Conservation (phyloP, 1,284 basidiomycete species). For the Cryptococcus hybrid region DNA sequence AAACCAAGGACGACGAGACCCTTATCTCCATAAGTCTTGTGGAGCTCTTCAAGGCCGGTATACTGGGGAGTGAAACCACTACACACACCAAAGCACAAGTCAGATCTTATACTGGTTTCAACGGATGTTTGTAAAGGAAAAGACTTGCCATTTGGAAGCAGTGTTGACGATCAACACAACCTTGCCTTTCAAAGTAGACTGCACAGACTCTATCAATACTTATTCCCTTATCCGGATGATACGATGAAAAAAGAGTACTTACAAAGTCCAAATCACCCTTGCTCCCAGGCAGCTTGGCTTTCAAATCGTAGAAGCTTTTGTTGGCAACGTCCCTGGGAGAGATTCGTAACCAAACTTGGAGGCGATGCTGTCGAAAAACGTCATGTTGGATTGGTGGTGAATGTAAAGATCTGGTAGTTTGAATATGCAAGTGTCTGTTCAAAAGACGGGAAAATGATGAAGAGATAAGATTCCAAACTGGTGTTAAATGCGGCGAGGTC, state of each 20-base stretch:
- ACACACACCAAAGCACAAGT: neutral
- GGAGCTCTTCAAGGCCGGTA: conserved; percentile 53
- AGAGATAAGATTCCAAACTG: too few relatives aligned
- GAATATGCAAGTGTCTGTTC: too few relatives aligned
- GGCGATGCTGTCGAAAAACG: conserved; percentile 2
- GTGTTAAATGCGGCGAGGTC: too few relatives aligned
- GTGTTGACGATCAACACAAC: conserved; percentile 57
- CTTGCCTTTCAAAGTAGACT: conserved; percentile 53
- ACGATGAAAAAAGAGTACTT: conserved; percentile 10
- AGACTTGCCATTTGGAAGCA: conserved; percentile 53
- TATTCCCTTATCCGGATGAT: neutral
- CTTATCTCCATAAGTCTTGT: conserved; percentile 53
- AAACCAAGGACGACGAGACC: conserved; percentile 54
- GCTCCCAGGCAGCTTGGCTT: conserved; percentile 46
- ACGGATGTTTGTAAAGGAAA: neutral
- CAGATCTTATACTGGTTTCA: neutral
- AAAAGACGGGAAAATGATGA: too few relatives aligned
- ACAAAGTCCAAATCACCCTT: conserved; percentile 43
- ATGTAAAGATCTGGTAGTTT: too few relatives aligned
- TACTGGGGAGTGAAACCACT: conserved; percentile 43
- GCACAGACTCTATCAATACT: neutral
- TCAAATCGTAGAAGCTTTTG: conserved; percentile 51
- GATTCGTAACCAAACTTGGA: conserved; percentile 32
- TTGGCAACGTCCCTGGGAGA: conserved; percentile 26
- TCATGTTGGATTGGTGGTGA: too few relatives aligned